Base-by-base conservation (phyloP, 1,139 yeast genomes). In the Zhuliangozyma blackwelliae region DNA sequence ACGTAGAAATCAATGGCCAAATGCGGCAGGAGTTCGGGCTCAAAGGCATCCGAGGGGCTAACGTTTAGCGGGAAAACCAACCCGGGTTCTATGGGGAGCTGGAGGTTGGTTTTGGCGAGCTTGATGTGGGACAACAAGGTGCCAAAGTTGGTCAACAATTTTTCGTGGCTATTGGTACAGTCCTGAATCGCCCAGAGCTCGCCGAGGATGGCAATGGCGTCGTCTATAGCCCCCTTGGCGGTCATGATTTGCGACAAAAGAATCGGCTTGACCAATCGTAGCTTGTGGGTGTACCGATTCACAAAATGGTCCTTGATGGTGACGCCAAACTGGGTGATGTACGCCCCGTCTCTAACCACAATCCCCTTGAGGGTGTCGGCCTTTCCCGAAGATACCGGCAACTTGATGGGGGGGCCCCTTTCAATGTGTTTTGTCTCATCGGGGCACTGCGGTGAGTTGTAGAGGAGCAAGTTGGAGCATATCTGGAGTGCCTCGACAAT, bases 281-380 rank as follows among this genome's bases (percentile, higher is more conserved):
- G 41, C 27, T 54, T 49, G 39, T 54, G 48, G 16, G 67, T 39
- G 12, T 56, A 51, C 36, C 59, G 57, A 38, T 63, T 65, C 45
- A 68, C 62, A 40, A 59, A 57, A 23, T 50, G 48, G 13, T 67
- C 70, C 32, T 52, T 51, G 20, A 66, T 41, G 2, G 40, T 36
- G n/a, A 58, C 54, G 20, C 49, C 44, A 43, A 70, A 44, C 32
- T 63, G 59, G 22, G 65, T 64, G 12, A 70, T 48, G 37, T 57
- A 59, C 1, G 65, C 61, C 0, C 75, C 75, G 41, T 70, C 74
- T 30, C 76, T 50, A 4, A 63, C 64, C 6, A 69, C 45, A 7
- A 68, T 61, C 0, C 76, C 76, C 39, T 69, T 68, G 19, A 70
- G 43, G 7, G 55, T 51, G 37, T 69, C 75, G 62, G 59, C 65